These are phyloP conservation scores for Podospora didyma DNA, from an alignment of 495 filamentous ascomycete genomes.

Conservation along the genomic window DNA sequence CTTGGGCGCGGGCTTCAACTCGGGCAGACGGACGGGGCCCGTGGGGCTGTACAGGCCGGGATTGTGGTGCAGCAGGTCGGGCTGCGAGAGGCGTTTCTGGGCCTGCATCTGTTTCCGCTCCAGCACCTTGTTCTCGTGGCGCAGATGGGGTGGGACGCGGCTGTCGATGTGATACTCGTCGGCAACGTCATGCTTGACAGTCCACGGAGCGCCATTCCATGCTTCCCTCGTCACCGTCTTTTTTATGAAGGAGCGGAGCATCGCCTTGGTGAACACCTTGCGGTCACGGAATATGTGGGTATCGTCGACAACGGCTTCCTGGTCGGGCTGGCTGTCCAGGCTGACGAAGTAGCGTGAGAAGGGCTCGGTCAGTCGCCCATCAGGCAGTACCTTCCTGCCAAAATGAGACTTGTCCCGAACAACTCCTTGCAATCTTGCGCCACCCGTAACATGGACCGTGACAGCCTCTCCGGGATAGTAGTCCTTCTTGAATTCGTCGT, in stretches of 20 bases:
- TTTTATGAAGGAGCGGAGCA: slow-evolving; percentile 90
- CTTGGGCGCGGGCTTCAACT: slow-evolving; percentile 78
- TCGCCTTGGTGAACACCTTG: slow-evolving; percentile 92
- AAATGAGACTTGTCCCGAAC: slow-evolving; percentile 87
- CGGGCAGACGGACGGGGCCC: slow-evolving; percentile 55
- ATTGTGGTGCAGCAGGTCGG: slow-evolving; percentile 27
- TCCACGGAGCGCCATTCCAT: slow-evolving; percentile 93
- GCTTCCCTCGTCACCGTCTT: slow-evolving; percentile 87
- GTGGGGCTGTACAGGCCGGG: slow-evolving; percentile 35
- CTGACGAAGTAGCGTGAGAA: slow-evolving; percentile 81
- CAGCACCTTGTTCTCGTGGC: slow-evolving; percentile 71
- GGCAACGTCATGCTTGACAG: slow-evolving; percentile 84
- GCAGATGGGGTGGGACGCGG: slow-evolving; percentile 76
- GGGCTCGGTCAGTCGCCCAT: slow-evolving; percentile 60
- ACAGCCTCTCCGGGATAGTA: slow-evolving; percentile 92
- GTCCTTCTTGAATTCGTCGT: slow-evolving; percentile 83
- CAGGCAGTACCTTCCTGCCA: slow-evolving; percentile 49
- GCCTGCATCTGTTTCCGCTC: slow-evolving; percentile 67
- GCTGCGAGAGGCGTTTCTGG: slow-evolving; percentile 62
- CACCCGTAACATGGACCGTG: slow-evolving; percentile 63
- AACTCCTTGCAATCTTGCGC: slow-evolving; percentile 67
- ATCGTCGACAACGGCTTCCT: slow-evolving; percentile 77
- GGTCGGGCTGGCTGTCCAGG: slow-evolving; percentile 60
- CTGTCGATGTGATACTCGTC: slow-evolving; percentile 78
- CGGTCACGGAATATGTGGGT: slow-evolving; percentile 81